Percentiles rank a stretch among this genome's conserved stretches.
Evolutionary conservation across 2,329 filamentous ascomycete genomes (phyloP).

Genomic region (Thelonectria rubi): DNA sequence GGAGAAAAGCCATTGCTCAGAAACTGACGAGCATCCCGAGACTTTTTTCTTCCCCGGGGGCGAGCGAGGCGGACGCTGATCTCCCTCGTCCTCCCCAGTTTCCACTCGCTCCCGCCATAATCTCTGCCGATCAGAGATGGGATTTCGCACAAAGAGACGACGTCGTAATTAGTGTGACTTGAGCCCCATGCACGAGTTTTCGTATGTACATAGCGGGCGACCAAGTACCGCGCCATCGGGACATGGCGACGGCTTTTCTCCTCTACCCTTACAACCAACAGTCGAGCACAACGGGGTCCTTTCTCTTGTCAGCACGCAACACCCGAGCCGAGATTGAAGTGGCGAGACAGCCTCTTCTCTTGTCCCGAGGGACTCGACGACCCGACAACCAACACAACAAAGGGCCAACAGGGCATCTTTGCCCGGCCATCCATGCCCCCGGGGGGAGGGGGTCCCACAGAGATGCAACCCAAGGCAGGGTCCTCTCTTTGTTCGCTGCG

Average conservation of each 20-base stretch:
- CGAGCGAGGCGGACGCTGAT: neutral
- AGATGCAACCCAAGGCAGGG: slow-evolving; percentile 8
- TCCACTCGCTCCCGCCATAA: slow-evolving; percentile 5
- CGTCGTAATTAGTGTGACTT: neutral
- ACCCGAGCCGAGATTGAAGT: slow-evolving; percentile 23
- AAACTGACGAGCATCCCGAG: neutral
- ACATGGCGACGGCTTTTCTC: neutral
- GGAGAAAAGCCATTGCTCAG: neutral
- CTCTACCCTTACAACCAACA: slow-evolving; percentile 7
- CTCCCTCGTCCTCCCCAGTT: slow-evolving; percentile 6
- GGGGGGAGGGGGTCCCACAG: neutral
- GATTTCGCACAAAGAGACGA: neutral
- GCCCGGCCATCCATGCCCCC: neutral
- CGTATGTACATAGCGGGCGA: slow-evolving; percentile 1
- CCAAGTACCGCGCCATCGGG: slow-evolving; percentile 6
- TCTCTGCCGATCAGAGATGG: slow-evolving; percentile 10
- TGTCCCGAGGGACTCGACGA: neutral
- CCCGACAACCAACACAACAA: no score
- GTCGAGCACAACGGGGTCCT: slow-evolving; percentile 4
- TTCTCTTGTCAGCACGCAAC: slow-evolving; percentile 10
- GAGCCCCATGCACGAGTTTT: slow-evolving; percentile 3
- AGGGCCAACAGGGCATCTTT: slow-evolving; percentile 2
- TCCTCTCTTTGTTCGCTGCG: neutral
- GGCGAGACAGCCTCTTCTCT: slow-evolving; percentile 6
- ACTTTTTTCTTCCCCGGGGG: slow-evolving; percentile 5